These are phyloP conservation scores for Clonostachys solani DNA, from an alignment of 2,329 filamentous ascomycete genomes.

Conservation along the genomic window DNA sequence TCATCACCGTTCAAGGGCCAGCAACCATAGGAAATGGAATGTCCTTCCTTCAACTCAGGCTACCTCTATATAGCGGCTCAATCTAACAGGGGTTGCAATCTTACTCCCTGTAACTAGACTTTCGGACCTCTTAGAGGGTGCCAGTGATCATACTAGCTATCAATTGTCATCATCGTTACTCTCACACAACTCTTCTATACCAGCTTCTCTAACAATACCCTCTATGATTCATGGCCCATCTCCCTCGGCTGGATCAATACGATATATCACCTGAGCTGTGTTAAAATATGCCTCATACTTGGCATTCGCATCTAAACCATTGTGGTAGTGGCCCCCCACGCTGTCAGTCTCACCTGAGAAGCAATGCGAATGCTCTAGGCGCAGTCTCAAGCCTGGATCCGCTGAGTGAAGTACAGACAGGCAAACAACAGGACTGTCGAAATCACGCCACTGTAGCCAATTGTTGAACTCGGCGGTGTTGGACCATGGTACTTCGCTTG, in stretches of 20 bases:
- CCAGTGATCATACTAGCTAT: too few species aligned
- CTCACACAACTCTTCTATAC: too few species aligned
- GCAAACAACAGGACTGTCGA: slow-evolving; percentile 29
- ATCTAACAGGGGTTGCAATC: too few species aligned
- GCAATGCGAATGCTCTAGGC: slow-evolving; percentile 43
- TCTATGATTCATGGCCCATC: too few species aligned
- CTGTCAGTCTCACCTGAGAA: slow-evolving; percentile 23
- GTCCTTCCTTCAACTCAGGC: too few species aligned
- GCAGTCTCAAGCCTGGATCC: slow-evolving; percentile 28
- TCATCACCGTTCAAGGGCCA: too few species aligned
- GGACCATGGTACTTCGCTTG: slow-evolving; percentile 17
- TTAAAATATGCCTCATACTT: slow-evolving; percentile 43
- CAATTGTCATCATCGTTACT: too few species aligned
- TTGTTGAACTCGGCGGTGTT: slow-evolving; percentile 18
- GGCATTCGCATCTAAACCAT: slow-evolving; percentile 24
- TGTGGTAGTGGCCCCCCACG: slow-evolving; percentile 40
- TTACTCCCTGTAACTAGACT: too few species aligned
- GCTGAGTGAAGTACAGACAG: slow-evolving; percentile 34
- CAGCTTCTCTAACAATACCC: too few species aligned
- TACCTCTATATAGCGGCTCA: too few species aligned
- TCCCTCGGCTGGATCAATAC: slow-evolving; percentile 19
- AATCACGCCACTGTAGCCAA: slow-evolving; percentile 34
- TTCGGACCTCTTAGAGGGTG: too few species aligned
- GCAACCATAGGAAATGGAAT: too few species aligned
- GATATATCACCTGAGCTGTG: slow-evolving; percentile 29